Evolutionary conservation across 345 rosid species (phyloP), one percentile per base, ranked within the genome.

Genomic region (Eutrema heterophyllum): DNA sequence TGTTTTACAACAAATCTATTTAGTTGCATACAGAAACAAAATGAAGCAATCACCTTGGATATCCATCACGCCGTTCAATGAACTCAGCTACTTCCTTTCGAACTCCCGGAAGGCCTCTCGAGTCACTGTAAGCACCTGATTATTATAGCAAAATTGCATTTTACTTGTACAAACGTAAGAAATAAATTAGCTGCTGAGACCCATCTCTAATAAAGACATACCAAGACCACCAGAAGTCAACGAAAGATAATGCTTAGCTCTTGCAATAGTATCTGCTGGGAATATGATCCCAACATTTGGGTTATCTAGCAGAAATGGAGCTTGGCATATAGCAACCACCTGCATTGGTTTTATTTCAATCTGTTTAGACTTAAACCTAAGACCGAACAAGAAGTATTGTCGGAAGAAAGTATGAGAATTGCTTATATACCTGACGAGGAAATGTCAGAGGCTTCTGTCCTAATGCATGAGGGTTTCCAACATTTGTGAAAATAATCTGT

Each of bases 311-410:
- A 93, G 87, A 84, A 89, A 91, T 45, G 97, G 93, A 72, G 97
- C 97, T 84, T 93, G 98, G 83, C 97, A 93, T 65, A 91, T 81
- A 64, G 98, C 97, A 86, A 91, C 85, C 73, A 93, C 97, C 97
- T 93, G 80, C 78, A 72, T 67, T 68, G 40, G 33, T 35, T 41
- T 15, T 0, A 4, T 41, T 21, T 21, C 5, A 16, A 15, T 0
- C 59, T 51, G 21, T 38, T 73, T 60, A 59, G 30, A 60, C 78
- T 84, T 61, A 75, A 46, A 43, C 2, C 64, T 50, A 41, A 61
- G 5, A 64, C 21, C 60, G 40, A 41, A 16, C 66, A n/a, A 65
- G 26, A 21, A n/a, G 12, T 12, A 54, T 53, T 7, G 2, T n/a
- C 48, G 18, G 4, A 46, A 70, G 2, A 48, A 69, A 32, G 12